These are phyloP conservation scores for Pichia thaimueangensis DNA, from an alignment of 805 yeast species.

Conservation along the genomic window DNA sequence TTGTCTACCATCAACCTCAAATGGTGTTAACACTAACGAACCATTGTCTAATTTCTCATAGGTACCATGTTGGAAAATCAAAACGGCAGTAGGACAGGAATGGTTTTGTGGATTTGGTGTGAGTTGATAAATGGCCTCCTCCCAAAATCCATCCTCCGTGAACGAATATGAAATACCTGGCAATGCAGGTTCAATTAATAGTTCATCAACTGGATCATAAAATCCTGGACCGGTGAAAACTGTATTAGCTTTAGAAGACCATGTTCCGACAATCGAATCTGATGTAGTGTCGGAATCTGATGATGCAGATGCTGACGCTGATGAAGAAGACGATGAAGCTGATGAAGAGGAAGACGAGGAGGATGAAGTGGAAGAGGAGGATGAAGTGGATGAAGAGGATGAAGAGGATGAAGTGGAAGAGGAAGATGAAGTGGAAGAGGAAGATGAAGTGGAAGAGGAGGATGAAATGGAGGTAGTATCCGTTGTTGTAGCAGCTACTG, in stretches of 20 bases:
- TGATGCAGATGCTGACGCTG: slow-evolving; percentile 9
- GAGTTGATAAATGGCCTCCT: slow-evolving; percentile 82
- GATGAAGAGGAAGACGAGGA: not conserved
- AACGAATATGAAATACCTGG: slow-evolving; percentile 94
- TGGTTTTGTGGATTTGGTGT: slow-evolving; percentile 66
- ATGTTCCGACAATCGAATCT: slow-evolving; percentile 65
- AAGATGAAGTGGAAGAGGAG: slow-evolving; percentile 14
- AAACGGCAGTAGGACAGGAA: slow-evolving; percentile 73
- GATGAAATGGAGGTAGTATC: no score
- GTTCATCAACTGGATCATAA: slow-evolving; percentile 93
- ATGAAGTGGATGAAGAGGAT: not conserved
- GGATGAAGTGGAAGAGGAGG: slow-evolving; percentile 6
- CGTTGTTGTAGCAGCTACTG: slow-evolving; percentile 18
- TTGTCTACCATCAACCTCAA: slow-evolving; percentile 88
- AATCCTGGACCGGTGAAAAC: slow-evolving; percentile 97
- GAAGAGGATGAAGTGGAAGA: slow-evolving; percentile 11
- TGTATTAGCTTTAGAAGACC: slow-evolving; percentile 90
- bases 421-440: slow-evolving; percentile 12
- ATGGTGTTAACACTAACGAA: slow-evolving; percentile 61
- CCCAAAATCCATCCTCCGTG: slow-evolving; percentile 86
- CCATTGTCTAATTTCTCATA: slow-evolving; percentile 62
- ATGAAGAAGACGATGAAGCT: not conserved
- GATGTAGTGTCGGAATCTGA: slow-evolving; percentile 4
- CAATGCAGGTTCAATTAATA: slow-evolving; percentile 87
- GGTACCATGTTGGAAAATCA: slow-evolving; percentile 86